Base-by-base conservation (phyloP, 1,284 basidiomycete species). In the Phaffia rhodozyma region DNA sequence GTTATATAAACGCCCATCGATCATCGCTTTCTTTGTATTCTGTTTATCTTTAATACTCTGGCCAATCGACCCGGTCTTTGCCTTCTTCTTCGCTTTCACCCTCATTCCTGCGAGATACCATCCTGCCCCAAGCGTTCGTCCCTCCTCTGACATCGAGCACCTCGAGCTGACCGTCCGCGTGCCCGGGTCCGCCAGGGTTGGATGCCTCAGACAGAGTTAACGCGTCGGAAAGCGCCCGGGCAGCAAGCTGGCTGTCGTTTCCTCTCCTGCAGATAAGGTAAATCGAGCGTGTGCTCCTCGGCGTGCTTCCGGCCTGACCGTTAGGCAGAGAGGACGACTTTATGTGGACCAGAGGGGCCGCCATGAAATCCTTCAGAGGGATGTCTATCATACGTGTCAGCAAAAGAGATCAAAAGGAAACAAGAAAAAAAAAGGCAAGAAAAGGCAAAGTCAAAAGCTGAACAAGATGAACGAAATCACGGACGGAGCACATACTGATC, bases 211-310 rank as follows among this genome's bases (percentile, higher is more conserved):
- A 34, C 32, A 9, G 32, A 34, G 61, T 62, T 5, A 69, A 56
- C 1, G 66, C 66, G 23, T 70, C 65, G 4, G 71, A 78, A 43
- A 94, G 71, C 0, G 84, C 83, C 23, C 83, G 79, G 0, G 85
- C 89, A 34, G 91, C 93, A 49, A 91, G 79, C 71, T 91, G 87
- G 0, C 91, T 96, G 74, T 97, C 94, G 72, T 97, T 97, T 0
- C 94, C 93, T 25, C 91, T 78, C 27, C 91, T 81, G 74, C 93
- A 97, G 47, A 97, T 75, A 29, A 97, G 78, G 64, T 83, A 80
- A 63, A 82, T 72, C 48, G 79, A 34, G 9, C 32, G 32, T 34
- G 32, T 34, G 32, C 32, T 34, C 32, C 5, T 34, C 5, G 9
- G 32, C 9, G 32, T 34, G 32, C 32, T 69, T 1, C 48, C 13